Conservation (phyloP, 129 eudicot genomes). For the Rutidosis leptorrhynchoides region DNA sequence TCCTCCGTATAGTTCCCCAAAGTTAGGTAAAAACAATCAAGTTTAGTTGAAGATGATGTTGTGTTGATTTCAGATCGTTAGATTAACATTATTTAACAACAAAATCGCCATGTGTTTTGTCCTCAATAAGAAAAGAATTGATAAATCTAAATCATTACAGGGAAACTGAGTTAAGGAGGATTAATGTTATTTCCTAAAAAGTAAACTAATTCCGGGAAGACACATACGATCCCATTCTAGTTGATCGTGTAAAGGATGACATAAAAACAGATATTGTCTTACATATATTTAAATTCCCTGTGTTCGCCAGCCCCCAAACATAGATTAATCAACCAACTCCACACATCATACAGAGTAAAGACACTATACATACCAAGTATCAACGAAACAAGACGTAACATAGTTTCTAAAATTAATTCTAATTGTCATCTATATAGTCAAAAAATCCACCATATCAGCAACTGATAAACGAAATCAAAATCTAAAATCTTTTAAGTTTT, state of each 20-base stretch:
- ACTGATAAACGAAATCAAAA: not conserved
- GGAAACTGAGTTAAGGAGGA: not conserved
- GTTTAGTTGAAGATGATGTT: not conserved
- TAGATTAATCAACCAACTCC: not conserved
- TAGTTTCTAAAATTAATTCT: not conserved
- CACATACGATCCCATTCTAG: not conserved
- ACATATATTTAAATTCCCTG: not conserved
- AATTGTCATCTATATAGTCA: not conserved
- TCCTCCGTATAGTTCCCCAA: not conserved
- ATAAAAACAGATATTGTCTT: not conserved
- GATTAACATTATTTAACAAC: not conserved
- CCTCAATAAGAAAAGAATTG: not conserved
- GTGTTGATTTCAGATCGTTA: not conserved
- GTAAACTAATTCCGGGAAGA: not conserved
- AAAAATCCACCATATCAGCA: not conserved
- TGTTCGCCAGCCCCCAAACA: not conserved
- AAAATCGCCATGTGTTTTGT: not conserved
- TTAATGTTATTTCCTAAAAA: not conserved
- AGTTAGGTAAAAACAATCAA: not conserved
- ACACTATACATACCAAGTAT: not conserved
- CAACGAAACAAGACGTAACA: not conserved
- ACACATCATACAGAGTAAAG: not conserved
- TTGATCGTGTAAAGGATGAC: not conserved
- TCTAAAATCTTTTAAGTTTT: conserved; percentile 7
- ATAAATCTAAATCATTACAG: not conserved